Percentiles rank a stretch among this genome's conserved stretches.
Conservation (phyloP, 2,329 filamentous ascomycete genomes). For the Acrocalymma vagum region DNA sequence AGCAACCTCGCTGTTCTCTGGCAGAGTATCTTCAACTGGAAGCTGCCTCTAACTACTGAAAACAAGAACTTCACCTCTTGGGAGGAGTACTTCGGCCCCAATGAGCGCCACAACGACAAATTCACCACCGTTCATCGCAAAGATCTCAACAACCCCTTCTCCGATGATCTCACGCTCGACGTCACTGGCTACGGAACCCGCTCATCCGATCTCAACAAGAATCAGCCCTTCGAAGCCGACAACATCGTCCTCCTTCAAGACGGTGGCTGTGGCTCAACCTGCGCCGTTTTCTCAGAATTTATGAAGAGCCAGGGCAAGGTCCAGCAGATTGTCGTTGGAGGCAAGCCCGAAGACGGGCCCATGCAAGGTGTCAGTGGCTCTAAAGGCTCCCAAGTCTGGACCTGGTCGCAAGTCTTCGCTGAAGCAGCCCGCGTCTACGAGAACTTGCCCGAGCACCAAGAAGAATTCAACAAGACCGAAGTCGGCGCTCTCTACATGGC, state of each 20-base stretch:
- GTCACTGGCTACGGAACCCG: slow-evolving; percentile 25
- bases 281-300: slow-evolving; percentile 52
- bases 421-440: slow-evolving; percentile 14
- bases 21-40: slow-evolving; percentile 32
- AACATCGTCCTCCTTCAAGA: slow-evolving; percentile 48
- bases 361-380: slow-evolving; percentile 51
- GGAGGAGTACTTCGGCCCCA: slow-evolving; percentile 40
- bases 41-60: slow-evolving; percentile 20
- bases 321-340: slow-evolving; percentile 48
- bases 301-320: slow-evolving; percentile 51
- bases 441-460: slow-evolving; percentile 11
- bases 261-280: slow-evolving; percentile 50
- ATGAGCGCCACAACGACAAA: slow-evolving; percentile 28
- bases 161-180: slow-evolving; percentile 16
- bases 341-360: slow-evolving; percentile 42
- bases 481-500: slow-evolving; percentile 15
- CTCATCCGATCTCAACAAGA: slow-evolving; percentile 15
- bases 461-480: slow-evolving; percentile 22
- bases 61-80: slow-evolving; percentile 39
- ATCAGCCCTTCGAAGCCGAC: slow-evolving; percentile 35
- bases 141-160: slow-evolving; percentile 26
- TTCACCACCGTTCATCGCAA: slow-evolving; percentile 34
- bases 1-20: slow-evolving; percentile 5
- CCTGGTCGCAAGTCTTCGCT: slow-evolving; percentile 12
- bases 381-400: slow-evolving; percentile 44